Base-by-base conservation (phyloP, 208 protist species). In the Wallacemonas rigidus region DNA sequence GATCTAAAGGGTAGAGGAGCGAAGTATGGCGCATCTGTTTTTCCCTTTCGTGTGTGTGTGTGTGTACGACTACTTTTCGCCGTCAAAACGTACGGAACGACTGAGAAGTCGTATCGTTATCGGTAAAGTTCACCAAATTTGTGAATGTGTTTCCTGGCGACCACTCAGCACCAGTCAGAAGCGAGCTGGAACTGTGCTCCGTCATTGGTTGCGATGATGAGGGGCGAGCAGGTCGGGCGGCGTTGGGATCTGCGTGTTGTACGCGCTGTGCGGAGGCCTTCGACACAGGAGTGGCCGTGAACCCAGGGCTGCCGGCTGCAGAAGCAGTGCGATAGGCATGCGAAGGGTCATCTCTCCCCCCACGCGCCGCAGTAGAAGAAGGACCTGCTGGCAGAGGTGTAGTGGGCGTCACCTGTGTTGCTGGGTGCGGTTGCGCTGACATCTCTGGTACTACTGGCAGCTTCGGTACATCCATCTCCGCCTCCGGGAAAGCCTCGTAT, bases 101-200 rank as follows among this genome's bases (percentile, higher is more conserved):
- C 60, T 81, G 67, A 8, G 71, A 83, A 3, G 77, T 81, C 8
- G 76, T 82, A 14, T 92, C 86, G 5, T 57, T 69, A 38, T 96
- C 88, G 11, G 91, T 92, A 26, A 96, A 83, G 51, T 63, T 72
- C 15, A 93, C 58, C 7, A 96, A 74, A 48, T 85, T 85, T 3
- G 88, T 96, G 60, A 96, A 96, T 5, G 82, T 89, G 17, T 86
- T 87, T 11, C 63, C 74, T 17, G 80, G 70, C 12, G 73, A 76
- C 60, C 67, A 74, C 36, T 82, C 74, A 1, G 15, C 9, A 56
- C 64, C 75, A 3, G 12, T 61, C 15, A 53, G 50, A 40, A 71
- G 12, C 1, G 74, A 77, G 35, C 71, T 62, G 14, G 67, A 74
- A 57, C 36, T 73, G 39, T 77, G 48, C 3, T 67, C 61, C 2